Evolutionary conservation across 2,329 filamentous ascomycete genomes (phyloP).

Genomic region (Pseudogymnoascus sp.): DNA sequence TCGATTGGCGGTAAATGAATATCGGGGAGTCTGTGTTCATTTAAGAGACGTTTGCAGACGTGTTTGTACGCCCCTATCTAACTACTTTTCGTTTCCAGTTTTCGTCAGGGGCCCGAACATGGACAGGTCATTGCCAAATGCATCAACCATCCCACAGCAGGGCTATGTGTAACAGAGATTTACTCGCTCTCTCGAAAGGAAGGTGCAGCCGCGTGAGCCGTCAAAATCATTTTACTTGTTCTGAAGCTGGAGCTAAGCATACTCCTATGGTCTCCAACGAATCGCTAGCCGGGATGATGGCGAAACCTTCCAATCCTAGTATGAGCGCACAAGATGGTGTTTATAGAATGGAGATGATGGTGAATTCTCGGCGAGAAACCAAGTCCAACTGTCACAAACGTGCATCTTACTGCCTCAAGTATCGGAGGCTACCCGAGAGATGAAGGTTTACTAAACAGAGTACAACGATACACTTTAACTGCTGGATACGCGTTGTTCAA

Average conservation of each 20-base stretch:
- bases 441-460: constrained; percentile 2
- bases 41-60: not conserved
- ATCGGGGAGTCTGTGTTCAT: not conserved
- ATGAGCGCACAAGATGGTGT: not conserved
- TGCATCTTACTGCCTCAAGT: not conserved
- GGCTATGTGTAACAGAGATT: not conserved
- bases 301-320: not conserved
- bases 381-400: not conserved
- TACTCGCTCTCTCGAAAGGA: not conserved
- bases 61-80: constrained; percentile 6
- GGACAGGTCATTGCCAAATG: constrained; percentile 1
- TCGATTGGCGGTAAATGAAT: not conserved
- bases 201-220: not conserved
- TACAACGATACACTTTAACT: not conserved
- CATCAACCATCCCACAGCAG: not conserved
- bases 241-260: not conserved
- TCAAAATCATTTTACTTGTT: not conserved
- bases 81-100: constrained; percentile 3
- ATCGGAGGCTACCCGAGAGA: not conserved
- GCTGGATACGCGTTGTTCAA: not conserved
- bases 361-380: not conserved
- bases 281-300: not conserved
- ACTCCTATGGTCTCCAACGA: not conserved
- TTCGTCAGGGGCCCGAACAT: constrained; percentile 3
- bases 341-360: not conserved